Evolutionary conservation across 208 protist genomes (phyloP).

Genomic region (Acanthamoeba castellanii): DNA sequence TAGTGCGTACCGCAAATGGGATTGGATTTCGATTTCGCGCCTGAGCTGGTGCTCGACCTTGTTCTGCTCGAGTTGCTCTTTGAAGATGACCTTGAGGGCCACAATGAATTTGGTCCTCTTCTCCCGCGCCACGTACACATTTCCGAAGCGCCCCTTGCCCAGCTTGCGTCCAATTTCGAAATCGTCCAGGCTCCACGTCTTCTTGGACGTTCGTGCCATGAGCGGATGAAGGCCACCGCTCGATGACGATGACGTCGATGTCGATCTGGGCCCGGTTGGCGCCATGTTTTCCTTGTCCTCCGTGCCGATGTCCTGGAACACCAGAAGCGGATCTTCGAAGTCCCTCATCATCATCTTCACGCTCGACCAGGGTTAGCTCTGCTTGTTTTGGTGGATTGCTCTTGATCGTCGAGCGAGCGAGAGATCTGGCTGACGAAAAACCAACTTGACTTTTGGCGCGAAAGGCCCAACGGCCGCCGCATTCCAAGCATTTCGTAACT

Average conservation of each 20-base stretch:
- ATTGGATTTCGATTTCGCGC: slow-evolving; percentile 99
- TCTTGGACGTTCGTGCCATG: background rate
- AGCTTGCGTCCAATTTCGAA: slow-evolving; percentile 96
- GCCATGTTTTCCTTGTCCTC: background rate
- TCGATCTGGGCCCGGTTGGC: background rate
- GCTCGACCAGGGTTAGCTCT: background rate
- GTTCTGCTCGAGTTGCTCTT: slow-evolving; percentile 96
- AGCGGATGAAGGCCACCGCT: background rate
- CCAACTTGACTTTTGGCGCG: too few relatives aligned
- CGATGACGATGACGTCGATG: background rate
- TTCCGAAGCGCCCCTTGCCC: slow-evolving; percentile 98
- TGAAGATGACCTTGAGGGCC: slow-evolving; percentile 96
- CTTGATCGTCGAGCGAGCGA: too few relatives aligned
- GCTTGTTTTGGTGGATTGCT: too few relatives aligned
- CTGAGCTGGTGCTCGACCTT: slow-evolving; percentile 97
- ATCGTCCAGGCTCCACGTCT: slow-evolving; percentile 88
- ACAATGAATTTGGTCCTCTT: slow-evolving; percentile 97
- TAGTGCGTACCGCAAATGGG: slow-evolving; percentile 91
- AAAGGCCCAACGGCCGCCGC: too few relatives aligned
- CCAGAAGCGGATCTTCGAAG: background rate
- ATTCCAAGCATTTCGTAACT: too few relatives aligned
- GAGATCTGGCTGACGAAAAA: too few relatives aligned
- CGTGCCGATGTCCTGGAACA: background rate
- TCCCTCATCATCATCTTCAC: background rate
- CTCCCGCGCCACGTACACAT: slow-evolving; percentile 98